phyloP scores from a whole-genome alignment of 2,329 filamentous ascomycete genomes.

The Graphilbum fragrans region DNA sequence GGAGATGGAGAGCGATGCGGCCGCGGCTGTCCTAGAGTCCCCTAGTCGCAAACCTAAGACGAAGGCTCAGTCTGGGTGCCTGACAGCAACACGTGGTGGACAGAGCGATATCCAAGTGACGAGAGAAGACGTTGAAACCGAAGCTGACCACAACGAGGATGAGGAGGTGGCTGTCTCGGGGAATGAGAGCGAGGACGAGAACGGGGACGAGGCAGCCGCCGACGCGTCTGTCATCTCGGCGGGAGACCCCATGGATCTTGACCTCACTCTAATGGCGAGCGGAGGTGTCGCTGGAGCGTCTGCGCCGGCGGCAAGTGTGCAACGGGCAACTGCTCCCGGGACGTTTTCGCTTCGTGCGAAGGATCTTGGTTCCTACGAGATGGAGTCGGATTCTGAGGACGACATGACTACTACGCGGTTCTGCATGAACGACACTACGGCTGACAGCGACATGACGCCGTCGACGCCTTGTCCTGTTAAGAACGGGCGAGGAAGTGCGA shows the following conservation, averaged over 20 bases:
- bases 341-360: conserved; percentile 34
- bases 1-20: conserved; percentile 9
- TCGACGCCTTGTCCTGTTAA: conserved; percentile 29
- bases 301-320: conserved; percentile 15
- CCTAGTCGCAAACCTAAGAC: conserved; percentile 19
- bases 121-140: not conserved
- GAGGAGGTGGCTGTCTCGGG: too few species aligned
- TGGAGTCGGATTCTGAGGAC: conserved; percentile 45
- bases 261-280: conserved; percentile 15
- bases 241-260: conserved; percentile 13
- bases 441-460: conserved; percentile 13
- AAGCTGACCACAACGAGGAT: too few species aligned
- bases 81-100: conserved; percentile 22
- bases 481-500: conserved; percentile 10
- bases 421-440: not conserved
- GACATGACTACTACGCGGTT: conserved; percentile 24
- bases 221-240: not conserved
- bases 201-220: not conserved
- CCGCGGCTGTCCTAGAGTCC: conserved; percentile 12
- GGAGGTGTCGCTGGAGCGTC: conserved; percentile 10
- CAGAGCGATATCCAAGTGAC: not conserved
- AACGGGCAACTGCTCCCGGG: conserved; percentile 11
- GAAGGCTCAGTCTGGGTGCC: conserved; percentile 23
- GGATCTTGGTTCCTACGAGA: conserved; percentile 33
- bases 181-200: not conserved